These are phyloP conservation scores for Datura wrightii DNA, from an alignment of 257 asterid species.

Conservation along the genomic window DNA sequence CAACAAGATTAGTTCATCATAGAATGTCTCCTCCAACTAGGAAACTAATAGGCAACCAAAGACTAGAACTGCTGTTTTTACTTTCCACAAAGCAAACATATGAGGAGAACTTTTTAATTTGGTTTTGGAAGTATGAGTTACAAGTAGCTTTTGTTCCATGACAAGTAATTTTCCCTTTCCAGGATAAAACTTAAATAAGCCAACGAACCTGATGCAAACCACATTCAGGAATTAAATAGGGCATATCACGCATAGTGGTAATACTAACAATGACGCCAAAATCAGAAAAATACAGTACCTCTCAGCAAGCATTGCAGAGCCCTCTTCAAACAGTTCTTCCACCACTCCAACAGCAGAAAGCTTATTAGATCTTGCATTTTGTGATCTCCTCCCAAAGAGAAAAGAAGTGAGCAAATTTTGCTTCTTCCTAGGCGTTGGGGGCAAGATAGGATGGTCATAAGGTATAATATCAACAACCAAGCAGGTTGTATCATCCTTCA, in stretches of 20 bases:
- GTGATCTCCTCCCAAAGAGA: constrained; percentile 66
- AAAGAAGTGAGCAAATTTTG: constrained; percentile 70
- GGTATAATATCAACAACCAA: constrained; percentile 99
- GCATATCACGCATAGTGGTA: background rate
- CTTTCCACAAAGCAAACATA: background rate
- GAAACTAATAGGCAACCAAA: background rate
- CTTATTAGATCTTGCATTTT: constrained; percentile 63
- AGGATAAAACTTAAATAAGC: background rate
- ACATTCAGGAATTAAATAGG: background rate
- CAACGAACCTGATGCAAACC: background rate
- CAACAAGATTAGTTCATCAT: background rate
- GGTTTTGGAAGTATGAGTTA: background rate
- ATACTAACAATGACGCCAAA: background rate
- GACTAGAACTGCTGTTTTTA: background rate
- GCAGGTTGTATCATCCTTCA: constrained; percentile 99
- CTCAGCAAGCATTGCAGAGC: constrained; percentile 99
- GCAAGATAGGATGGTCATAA: constrained; percentile 76
- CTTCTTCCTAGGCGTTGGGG: constrained; percentile 74
- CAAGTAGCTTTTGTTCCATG: background rate
- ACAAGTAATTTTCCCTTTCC: background rate
- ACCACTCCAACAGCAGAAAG: constrained; percentile 94
- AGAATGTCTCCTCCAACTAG: background rate
- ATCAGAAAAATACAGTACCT: constrained; percentile 51
- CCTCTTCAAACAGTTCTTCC: constrained; percentile 98
- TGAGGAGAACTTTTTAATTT: background rate